phyloP scores from a whole-genome alignment of 768 basidiomycete genomes.

The Cystofilobasidium bisporidii region DNA sequence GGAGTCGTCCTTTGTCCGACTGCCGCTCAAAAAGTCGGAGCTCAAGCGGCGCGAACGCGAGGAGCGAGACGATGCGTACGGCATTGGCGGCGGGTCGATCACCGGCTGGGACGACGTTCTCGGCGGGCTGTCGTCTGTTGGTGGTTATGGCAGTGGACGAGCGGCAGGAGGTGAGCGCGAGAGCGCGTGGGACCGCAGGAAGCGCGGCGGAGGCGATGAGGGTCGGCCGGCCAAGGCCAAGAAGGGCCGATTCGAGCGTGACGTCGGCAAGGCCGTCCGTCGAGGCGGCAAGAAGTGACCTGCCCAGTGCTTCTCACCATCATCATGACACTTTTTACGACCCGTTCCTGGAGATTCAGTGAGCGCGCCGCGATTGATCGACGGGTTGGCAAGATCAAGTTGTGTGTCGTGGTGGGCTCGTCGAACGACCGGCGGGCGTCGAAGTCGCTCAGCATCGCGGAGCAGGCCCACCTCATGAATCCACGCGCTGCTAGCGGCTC shows the following conservation, averaged over 20 bases:
- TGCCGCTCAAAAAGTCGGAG: conserved; percentile 27
- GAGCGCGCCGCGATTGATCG: too few species aligned
- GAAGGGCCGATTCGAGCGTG: conserved; percentile 28
- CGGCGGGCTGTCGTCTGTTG: conserved; percentile 18
- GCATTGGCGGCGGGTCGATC: conserved; percentile 12
- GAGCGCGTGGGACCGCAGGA: conserved; percentile 26
- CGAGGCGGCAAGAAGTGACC: conserved; percentile 17
- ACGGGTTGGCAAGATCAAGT: too few species aligned
- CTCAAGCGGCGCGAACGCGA: conserved; percentile 26
- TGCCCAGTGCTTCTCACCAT: too few species aligned
- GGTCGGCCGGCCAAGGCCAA: conserved; percentile 10
- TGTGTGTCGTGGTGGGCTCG: too few species aligned
- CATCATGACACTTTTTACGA: too few species aligned
- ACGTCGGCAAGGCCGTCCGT: conserved; percentile 15
- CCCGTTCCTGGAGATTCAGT: too few species aligned
- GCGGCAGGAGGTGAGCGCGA: background rate
- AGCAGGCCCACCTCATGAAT: too few species aligned
- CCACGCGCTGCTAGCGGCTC: too few species aligned
- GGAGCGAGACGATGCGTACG: conserved; percentile 27
- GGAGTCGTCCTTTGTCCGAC: conserved; percentile 23
- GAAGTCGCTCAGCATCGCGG: too few species aligned
- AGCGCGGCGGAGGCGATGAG: conserved; percentile 7
- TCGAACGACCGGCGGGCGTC: too few species aligned
- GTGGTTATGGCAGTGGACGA: background rate
- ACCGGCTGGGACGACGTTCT: conserved; percentile 28